Conservation (phyloP, 1,284 basidiomycete genomes). For the Trichosporon asahii region DNA sequence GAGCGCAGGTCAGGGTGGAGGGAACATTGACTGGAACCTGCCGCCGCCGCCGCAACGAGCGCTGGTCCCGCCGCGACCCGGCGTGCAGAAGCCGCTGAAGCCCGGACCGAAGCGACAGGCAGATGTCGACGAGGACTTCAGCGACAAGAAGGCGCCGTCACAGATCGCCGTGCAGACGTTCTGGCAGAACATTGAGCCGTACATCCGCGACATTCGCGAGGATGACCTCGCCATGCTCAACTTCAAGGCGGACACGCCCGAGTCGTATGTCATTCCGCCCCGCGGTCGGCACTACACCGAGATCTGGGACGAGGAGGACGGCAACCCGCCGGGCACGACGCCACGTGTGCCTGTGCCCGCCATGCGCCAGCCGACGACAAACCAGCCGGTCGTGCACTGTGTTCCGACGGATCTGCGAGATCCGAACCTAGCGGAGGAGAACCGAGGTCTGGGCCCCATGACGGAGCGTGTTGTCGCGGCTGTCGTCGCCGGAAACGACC, state of each 20-base stretch:
- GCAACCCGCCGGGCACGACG: slow-evolving; percentile 42
- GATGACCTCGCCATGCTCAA: slow-evolving; percentile 87
- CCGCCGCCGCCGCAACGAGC: slow-evolving; percentile 42
- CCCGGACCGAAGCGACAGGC: slow-evolving; percentile 74
- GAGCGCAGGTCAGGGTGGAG: slow-evolving; percentile 36
- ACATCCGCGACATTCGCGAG: slow-evolving; percentile 76
- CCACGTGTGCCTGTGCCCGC: slow-evolving; percentile 38
- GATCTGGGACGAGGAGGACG: slow-evolving; percentile 88
- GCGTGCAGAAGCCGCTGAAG: slow-evolving; percentile 63
- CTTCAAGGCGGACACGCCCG: slow-evolving; percentile 76
- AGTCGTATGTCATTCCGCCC: slow-evolving; percentile 78
- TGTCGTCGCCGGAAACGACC: slow-evolving; percentile 57
- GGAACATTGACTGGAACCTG: slow-evolving; percentile 45
- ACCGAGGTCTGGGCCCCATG: slow-evolving; percentile 42
- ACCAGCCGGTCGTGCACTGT: slow-evolving; percentile 16
- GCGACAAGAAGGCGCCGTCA: slow-evolving; percentile 65
- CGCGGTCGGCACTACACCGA: slow-evolving; percentile 85
- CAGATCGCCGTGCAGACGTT: slow-evolving; percentile 63
- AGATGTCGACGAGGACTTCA: slow-evolving; percentile 82
- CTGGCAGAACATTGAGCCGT: slow-evolving; percentile 78
- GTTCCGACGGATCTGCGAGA: slow-evolving; percentile 38
- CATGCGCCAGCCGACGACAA: slow-evolving; percentile 26
- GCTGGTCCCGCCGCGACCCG: slow-evolving; percentile 64
- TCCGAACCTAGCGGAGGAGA: slow-evolving; percentile 44
- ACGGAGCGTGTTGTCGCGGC: slow-evolving; percentile 64